Evolutionary conservation across 371 early-diverging fungal species (phyloP).

Genomic region (Circinella umbellata): DNA sequence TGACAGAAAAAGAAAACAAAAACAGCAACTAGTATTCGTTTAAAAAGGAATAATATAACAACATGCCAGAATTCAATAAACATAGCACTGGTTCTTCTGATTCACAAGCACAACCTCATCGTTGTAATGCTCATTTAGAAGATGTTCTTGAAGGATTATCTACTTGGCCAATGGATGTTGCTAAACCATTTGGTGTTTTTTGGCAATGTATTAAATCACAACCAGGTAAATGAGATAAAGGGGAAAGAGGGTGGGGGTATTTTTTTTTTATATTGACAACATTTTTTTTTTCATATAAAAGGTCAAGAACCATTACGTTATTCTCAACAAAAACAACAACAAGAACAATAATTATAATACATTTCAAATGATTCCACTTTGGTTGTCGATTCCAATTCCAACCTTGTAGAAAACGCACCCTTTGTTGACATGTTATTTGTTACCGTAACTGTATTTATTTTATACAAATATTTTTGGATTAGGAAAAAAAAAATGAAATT

Average conservation of each 20-base stretch:
- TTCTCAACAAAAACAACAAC: neutral
- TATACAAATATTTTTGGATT: no score
- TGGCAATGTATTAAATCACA: slow-evolving; percentile 21
- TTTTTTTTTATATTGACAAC: neutral
- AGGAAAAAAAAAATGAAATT: no score
- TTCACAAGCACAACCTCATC: slow-evolving; percentile 15
- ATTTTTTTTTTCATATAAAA: neutral
- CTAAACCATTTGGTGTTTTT: slow-evolving; percentile 42
- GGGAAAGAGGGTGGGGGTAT: neutral
- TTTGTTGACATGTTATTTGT: neutral
- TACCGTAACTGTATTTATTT: neutral
- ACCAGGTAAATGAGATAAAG: slow-evolving; percentile 16
- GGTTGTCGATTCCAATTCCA: neutral
- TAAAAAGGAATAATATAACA: neutral
- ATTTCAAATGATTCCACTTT: neutral
- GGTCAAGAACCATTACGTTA: neutral
- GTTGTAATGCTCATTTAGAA: slow-evolving; percentile 54
- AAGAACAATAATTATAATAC: neutral
- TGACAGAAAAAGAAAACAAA: neutral
- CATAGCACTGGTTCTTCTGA: slow-evolving; percentile 18
- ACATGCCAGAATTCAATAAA: slow-evolving; percentile 15
- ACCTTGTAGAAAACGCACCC: no score
- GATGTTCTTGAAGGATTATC: slow-evolving; percentile 47
- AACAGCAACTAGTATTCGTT: neutral
- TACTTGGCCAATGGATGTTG: slow-evolving; percentile 50